Conservation (phyloP, 441 rosid genomes). For the Populus hybrid region DNA sequence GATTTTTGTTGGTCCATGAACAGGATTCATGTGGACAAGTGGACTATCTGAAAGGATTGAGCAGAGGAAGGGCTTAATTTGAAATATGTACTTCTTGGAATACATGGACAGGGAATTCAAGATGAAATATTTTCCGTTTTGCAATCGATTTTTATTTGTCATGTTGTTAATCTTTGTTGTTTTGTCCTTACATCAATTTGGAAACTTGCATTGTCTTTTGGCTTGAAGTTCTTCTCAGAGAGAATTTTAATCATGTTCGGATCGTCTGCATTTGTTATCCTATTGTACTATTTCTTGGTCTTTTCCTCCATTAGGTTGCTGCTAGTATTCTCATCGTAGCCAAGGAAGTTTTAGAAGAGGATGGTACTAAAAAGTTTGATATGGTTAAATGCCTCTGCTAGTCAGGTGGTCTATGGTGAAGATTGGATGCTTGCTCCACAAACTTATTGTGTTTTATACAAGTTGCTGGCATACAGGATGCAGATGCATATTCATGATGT, state of each 20-base stretch:
- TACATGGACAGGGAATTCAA: not conserved
- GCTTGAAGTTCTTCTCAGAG: not conserved
- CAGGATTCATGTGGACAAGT: not conserved
- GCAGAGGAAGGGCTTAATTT: not conserved
- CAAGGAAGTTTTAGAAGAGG: no score
- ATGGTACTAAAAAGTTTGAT: not conserved
- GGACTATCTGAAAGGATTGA: not conserved
- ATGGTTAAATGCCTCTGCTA: not conserved
- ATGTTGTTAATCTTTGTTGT: not conserved
- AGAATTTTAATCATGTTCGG: not conserved
- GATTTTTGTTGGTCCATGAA: slow-evolving; percentile 5
- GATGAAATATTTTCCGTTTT: not conserved
- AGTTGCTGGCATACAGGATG: not conserved
- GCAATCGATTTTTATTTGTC: not conserved
- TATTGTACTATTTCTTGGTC: not conserved
- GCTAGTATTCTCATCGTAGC: not conserved
- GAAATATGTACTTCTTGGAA: not conserved
- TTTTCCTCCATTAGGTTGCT: not conserved
- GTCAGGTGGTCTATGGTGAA: not conserved
- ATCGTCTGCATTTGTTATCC: not conserved
- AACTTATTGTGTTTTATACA: not conserved
- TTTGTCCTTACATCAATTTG: not conserved
- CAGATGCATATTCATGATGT: not conserved
- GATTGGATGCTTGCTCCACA: not conserved
- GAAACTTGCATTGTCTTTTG: not conserved